A percentile compares a stretch with the other conserved stretches of the same genome.
phyloP scores from a whole-genome alignment of 139 green algal species.

The Chlamydomonas applanata region DNA sequence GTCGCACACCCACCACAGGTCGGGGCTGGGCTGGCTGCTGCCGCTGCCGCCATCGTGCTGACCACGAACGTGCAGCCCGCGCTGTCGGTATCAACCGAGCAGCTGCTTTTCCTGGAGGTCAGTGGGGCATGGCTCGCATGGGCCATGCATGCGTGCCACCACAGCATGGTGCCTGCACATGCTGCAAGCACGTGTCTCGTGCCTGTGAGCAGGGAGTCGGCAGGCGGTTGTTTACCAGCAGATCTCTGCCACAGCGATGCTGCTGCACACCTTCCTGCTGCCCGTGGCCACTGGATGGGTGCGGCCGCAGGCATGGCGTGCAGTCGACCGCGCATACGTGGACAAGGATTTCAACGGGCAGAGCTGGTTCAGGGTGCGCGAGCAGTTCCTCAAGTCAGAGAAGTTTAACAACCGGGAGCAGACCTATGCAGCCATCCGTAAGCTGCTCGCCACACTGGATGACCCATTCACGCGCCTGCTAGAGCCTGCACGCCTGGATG shows the following conservation, averaged over 20 bases:
- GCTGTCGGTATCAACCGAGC: constrained; percentile 80
- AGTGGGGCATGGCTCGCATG: background rate
- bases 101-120: constrained; percentile 93
- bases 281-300: background rate
- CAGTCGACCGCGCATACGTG: constrained; percentile 93
- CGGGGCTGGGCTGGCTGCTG: background rate
- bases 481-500: constrained; percentile 70
- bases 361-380: constrained; percentile 86
- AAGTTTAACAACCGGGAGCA: constrained; percentile 62
- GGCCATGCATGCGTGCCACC: too few species aligned
- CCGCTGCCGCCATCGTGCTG: background rate
- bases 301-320: constrained; percentile 89
- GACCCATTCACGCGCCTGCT: constrained; percentile 97
- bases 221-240: too few species aligned
- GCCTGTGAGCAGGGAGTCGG: too few species aligned
- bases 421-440: constrained; percentile 84
- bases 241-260: too few species aligned
- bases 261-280: background rate
- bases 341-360: constrained; percentile 97
- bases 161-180: too few species aligned
- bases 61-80: constrained; percentile 15
- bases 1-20: too few species aligned
- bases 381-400: constrained; percentile 61
- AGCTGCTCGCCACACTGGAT: constrained; percentile 76
- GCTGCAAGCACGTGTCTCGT: too few species aligned